A percentile compares a stretch with the other conserved stretches of the same genome.
Evolutionary conservation across 345 rosid genomes (phyloP).

Genomic region (Salix dunnii): DNA sequence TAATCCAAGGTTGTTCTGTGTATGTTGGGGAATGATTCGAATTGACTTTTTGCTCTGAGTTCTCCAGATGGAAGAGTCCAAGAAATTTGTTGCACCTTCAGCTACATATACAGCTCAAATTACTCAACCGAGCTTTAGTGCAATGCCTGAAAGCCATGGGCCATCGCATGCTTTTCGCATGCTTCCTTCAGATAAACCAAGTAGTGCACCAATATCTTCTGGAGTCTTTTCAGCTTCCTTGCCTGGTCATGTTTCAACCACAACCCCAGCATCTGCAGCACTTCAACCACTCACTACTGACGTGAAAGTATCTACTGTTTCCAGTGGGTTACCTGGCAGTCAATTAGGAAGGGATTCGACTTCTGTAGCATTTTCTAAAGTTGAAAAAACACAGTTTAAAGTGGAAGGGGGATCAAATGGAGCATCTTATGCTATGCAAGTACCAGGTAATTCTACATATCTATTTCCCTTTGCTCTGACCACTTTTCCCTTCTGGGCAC

Average conservation of each 20-base stretch:
- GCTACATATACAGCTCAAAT: slow-evolving; percentile 45
- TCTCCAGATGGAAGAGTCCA: slow-evolving; percentile 75
- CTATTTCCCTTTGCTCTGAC: neutral
- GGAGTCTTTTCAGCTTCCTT: slow-evolving; percentile 37
- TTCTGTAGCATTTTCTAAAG: slow-evolving; percentile 39
- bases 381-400: slow-evolving; percentile 43
- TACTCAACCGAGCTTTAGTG: slow-evolving; percentile 38
- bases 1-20: too few relatives aligned
- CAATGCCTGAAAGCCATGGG: slow-evolving; percentile 41
- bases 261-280: slow-evolving; percentile 31
- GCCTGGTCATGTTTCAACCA: slow-evolving; percentile 31
- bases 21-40: too few relatives aligned
- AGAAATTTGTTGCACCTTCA: slow-evolving; percentile 38
- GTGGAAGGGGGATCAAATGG: slow-evolving; percentile 51
- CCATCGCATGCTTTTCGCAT: slow-evolving; percentile 25
- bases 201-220: slow-evolving; percentile 33
- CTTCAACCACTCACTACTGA: slow-evolving; percentile 43
- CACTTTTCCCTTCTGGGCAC: neutral
- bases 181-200: slow-evolving; percentile 38
- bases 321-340: slow-evolving; percentile 39
- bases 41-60: neutral
- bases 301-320: slow-evolving; percentile 32
- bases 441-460: slow-evolving; percentile 40
- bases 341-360: slow-evolving; percentile 47
- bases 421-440: slow-evolving; percentile 28